Base-by-base conservation (phyloP, 2,329 filamentous ascomycete genomes). In the Fulvia fulva region DNA sequence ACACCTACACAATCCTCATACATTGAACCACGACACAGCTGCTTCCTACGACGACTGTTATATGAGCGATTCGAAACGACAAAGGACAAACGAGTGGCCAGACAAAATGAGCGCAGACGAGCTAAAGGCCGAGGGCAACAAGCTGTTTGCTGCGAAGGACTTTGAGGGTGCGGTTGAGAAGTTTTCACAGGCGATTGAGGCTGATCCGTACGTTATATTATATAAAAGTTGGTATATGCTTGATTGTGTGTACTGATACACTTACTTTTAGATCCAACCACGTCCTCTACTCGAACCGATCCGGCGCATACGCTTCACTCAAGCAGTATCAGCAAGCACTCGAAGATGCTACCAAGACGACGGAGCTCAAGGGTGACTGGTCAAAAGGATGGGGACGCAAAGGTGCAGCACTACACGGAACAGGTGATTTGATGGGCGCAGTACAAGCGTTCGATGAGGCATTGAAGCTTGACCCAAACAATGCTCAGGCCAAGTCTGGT, bases 251-350 rank as follows among this genome's bases (percentile, higher is more conserved):
- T 56, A 37, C 58, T 65, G 43, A 59, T 49, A 34, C 23, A n/a
- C 30, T 44, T 50, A 45, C 68, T 97, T 93, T 75, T 88, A 92
- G 67, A 94, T 79, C 81, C 62, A 99, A 99, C 77, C 94, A 99
- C 77, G 93, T 99, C 67, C 88, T 99, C 58, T 99, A 93, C 83
- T 97, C 92, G 72, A 99, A 99, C 79, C 87, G 94, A 67, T 97
- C 94, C 28, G 94, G 84, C 59, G 83, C 85, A 50, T 86, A 96
- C 72, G 90, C 93, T 46, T 97, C 94, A 54, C 89, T 96, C 76
- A 90, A 87, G 75, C 86, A 97, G 59, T 99, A 89, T 81, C 80
- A 89, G 63, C 83, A 88, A 66, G 94, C 94, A 21, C 80, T 97
- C 25, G 82, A 88, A 63, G 94, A 99, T 81, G 94, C 94, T 58